Conservation (phyloP, 192 early-diverging fungal species). For the Phycomyces blakesleeanus region DNA sequence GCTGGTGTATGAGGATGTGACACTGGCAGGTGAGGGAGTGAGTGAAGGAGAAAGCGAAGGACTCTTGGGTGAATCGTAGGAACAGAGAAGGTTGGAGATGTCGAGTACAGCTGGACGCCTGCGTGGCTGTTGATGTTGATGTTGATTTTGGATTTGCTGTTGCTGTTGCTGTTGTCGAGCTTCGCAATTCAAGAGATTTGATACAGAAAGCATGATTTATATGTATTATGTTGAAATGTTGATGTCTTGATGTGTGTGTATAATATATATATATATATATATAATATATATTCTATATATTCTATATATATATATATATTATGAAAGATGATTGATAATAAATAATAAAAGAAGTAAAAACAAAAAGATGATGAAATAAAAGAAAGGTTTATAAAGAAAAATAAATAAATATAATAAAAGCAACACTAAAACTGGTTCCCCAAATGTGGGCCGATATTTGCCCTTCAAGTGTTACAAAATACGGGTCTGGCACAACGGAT, state of each 20-base stretch:
- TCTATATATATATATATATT: not conserved
- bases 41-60: slow-evolving; percentile 22
- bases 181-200: slow-evolving; percentile 13
- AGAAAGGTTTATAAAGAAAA: not conserved
- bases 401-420: not conserved
- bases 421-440: not conserved
- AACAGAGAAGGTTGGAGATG: slow-evolving; percentile 27
- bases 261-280: not conserved
- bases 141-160: too few relatives aligned
- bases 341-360: not conserved
- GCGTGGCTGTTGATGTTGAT: too few relatives aligned
- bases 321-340: not conserved
- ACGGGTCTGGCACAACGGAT: too few relatives aligned
- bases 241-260: not conserved
- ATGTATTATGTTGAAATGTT: not conserved
- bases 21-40: slow-evolving; percentile 22
- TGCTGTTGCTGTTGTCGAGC: not conserved
- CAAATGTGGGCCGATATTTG: too few relatives aligned
- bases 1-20: slow-evolving; percentile 16
- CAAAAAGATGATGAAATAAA: not conserved
- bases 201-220: slow-evolving; percentile 17
- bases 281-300: not conserved
- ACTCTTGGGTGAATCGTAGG: slow-evolving; percentile 13
- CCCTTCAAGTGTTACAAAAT: too few relatives aligned
- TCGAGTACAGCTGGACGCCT: slow-evolving; percentile 27